These are phyloP conservation scores for Fraxinus pennsylvanica DNA, from an alignment of 257 asterid species.

Conservation along the genomic window DNA sequence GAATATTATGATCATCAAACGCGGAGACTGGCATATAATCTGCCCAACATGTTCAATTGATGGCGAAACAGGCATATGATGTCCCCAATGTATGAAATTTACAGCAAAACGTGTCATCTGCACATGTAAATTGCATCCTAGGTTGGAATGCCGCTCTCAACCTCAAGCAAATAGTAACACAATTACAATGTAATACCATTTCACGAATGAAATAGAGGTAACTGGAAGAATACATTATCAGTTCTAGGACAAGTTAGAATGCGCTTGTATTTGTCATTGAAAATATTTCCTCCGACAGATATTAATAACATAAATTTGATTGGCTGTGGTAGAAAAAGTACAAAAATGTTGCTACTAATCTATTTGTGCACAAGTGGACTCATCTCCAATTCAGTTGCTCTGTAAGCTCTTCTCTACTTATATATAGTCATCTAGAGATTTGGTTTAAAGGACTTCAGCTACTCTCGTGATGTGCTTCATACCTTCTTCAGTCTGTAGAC, in stretches of 20 bases:
- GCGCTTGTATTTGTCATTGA: not conserved
- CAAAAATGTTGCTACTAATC: not conserved
- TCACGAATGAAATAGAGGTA: slow-evolving; percentile 14
- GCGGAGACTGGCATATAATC: too few species aligned
- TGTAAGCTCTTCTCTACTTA: not conserved
- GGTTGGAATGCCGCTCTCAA: not conserved
- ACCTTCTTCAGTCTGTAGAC: too few species aligned
- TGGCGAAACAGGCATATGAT: not conserved
- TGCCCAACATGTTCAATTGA: not conserved
- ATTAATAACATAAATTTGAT: not conserved
- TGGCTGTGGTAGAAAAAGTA: slow-evolving; percentile 19
- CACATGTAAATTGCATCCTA: not conserved
- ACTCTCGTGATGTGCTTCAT: too few species aligned
- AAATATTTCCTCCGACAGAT: slow-evolving; percentile 9
- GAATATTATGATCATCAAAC: too few species aligned
- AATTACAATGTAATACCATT: not conserved
- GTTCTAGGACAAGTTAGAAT: not conserved
- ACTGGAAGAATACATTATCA: slow-evolving; percentile 20
- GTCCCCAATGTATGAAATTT: not conserved
- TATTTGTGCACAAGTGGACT: too few species aligned
- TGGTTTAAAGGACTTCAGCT: too few species aligned
- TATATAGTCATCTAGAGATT: too few species aligned
- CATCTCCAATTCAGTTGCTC: not conserved
- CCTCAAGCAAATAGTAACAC: not conserved
- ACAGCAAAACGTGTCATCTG: not conserved